Evolutionary conservation across 306 rosid genomes (phyloP).

Genomic region (Lathyrus tuberosus): DNA sequence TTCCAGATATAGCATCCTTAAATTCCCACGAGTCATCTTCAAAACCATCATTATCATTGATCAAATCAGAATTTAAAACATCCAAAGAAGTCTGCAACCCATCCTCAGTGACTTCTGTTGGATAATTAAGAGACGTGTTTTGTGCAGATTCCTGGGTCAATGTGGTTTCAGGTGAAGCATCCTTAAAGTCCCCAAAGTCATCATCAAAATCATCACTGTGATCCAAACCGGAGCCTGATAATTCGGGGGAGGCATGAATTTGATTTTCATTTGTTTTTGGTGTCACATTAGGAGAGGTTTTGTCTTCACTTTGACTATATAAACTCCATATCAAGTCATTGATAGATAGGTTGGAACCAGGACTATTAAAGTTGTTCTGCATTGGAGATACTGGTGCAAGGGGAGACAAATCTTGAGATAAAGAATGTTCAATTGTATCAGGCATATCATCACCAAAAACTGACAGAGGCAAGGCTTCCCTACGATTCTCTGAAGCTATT

Average conservation of each 20-base stretch:
- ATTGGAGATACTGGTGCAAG: slow-evolving; percentile 41
- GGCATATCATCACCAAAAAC: slow-evolving; percentile 72
- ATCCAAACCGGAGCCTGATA: slow-evolving; percentile 49
- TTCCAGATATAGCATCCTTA: slow-evolving; percentile 60
- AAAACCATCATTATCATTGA: slow-evolving; percentile 50
- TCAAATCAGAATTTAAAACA: slow-evolving; percentile 47
- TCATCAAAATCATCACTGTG: slow-evolving; percentile 57
- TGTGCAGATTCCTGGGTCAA: slow-evolving; percentile 52
- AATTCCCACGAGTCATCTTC: slow-evolving; percentile 84
- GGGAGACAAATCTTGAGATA: slow-evolving; percentile 51
- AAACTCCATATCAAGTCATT: slow-evolving; percentile 77
- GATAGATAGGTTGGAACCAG: slow-evolving; percentile 58
- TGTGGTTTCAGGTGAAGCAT: slow-evolving; percentile 51
- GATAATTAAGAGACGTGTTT: slow-evolving; percentile 42
- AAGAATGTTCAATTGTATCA: slow-evolving; percentile 50
- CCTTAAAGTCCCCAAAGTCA: slow-evolving; percentile 78
- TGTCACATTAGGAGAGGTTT: slow-evolving; percentile 43
- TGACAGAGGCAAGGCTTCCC: slow-evolving; percentile 75
- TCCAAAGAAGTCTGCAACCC: slow-evolving; percentile 43
- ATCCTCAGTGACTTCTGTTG: slow-evolving; percentile 52
- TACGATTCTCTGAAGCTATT: slow-evolving; percentile 43
- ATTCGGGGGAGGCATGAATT: slow-evolving; percentile 34
- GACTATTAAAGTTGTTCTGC: slow-evolving; percentile 41
- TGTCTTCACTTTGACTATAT: slow-evolving; percentile 69
- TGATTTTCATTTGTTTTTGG: slow-evolving; percentile 55